A percentile compares a stretch with the other conserved stretches of the same genome.
These are phyloP conservation scores for Diplodia sapinea DNA, from an alignment of 2,329 filamentous ascomycete genomes.

Conservation along the genomic window DNA sequence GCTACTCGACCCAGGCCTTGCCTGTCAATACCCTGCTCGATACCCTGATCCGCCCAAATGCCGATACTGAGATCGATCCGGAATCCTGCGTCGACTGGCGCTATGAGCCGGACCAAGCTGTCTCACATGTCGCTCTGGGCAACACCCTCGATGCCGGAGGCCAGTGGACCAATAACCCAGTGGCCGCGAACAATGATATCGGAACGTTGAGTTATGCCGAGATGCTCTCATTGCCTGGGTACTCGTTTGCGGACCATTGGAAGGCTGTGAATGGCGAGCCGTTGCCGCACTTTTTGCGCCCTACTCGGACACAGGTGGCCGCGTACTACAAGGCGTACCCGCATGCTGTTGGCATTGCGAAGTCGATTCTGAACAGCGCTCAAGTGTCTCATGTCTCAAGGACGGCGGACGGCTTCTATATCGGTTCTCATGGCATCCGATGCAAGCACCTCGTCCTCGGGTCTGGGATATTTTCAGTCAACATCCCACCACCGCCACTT, in stretches of 20 bases:
- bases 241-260: conserved; percentile 62
- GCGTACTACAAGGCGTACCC: conserved; percentile 63
- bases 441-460: conserved; percentile 65
- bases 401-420: conserved; percentile 54
- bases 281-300: conserved; percentile 60
- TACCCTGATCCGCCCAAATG: conserved; percentile 63
- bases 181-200: conserved; percentile 61
- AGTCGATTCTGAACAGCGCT: conserved; percentile 53
- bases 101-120: conserved; percentile 56
- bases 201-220: conserved; percentile 67
- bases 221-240: conserved; percentile 65
- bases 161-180: conserved; percentile 64
- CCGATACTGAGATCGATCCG: conserved; percentile 62
- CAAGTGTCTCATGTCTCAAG: conserved; percentile 54
- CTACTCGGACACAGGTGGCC: conserved; percentile 60
- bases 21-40: conserved; percentile 66
- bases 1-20: conserved; percentile 66
- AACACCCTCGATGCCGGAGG: conserved; percentile 59
- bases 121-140: conserved; percentile 62
- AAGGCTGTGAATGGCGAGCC: conserved; percentile 48
- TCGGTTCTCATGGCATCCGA: conserved; percentile 58
- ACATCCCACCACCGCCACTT: conserved; percentile 58
- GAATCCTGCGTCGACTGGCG: conserved; percentile 62
- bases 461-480: conserved; percentile 63
- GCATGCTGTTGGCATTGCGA: conserved; percentile 57